These are phyloP conservation scores for Nymphaea thermarum DNA, from an alignment of 164 flowering plant genomes.

Conservation along the genomic window DNA sequence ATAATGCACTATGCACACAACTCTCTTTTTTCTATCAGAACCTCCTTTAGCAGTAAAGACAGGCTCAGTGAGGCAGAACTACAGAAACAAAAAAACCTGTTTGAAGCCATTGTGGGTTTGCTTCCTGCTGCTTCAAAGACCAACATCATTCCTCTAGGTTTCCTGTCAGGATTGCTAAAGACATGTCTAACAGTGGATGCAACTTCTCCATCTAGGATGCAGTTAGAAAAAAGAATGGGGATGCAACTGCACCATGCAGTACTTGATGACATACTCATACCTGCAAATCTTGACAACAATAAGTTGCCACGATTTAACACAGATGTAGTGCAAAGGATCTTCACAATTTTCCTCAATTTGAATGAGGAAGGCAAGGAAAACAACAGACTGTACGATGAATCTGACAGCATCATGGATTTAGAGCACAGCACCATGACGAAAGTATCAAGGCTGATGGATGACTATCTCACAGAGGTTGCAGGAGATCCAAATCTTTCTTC, in stretches of 20 bases:
- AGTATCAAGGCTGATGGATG: constrained; percentile 1
- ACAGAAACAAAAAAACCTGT: constrained; percentile 47
- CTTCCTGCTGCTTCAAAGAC: constrained; percentile 36
- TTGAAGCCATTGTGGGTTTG: constrained; percentile 45
- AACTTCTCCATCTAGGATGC: constrained; percentile 27
- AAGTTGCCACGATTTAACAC: constrained; percentile 67
- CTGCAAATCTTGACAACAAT: constrained; percentile 62
- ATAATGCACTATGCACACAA: constrained; percentile 53
- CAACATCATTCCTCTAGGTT: constrained; percentile 22
- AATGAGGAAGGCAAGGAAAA: not conserved
- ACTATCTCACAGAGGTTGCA: constrained; percentile 2
- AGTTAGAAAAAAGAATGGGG: constrained; percentile 65
- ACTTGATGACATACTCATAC: constrained; percentile 67
- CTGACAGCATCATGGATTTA: not conserved
- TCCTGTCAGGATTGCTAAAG: constrained; percentile 55
- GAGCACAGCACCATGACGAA: not conserved
- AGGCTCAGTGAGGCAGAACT: constrained; percentile 36
- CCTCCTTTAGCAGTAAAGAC: constrained; percentile 37
- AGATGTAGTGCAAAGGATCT: constrained; percentile 59
- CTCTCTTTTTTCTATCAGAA: constrained; percentile 55
- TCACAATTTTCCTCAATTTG: constrained; percentile 33
- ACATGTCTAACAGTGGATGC: constrained; percentile 60
- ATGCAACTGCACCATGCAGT: constrained; percentile 59
- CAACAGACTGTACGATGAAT: constrained; percentile 1
- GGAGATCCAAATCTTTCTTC: not conserved